phyloP scores from a whole-genome alignment of 768 basidiomycete genomes.

The Pleurotus djamor region DNA sequence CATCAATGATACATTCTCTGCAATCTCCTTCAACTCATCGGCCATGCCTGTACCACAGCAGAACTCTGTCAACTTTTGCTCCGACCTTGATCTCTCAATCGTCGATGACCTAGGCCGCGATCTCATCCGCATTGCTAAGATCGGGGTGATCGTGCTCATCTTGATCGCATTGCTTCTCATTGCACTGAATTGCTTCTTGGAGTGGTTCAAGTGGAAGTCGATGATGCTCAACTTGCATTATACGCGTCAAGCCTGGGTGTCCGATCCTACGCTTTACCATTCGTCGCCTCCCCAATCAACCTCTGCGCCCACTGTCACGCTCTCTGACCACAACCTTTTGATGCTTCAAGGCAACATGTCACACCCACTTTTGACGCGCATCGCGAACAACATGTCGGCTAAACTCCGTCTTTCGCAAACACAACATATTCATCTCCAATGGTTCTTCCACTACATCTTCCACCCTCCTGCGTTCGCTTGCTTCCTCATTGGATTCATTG shows the following conservation, averaged over 20 bases:
- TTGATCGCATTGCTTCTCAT: conserved; percentile 72
- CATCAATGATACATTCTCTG: conserved; percentile 82
- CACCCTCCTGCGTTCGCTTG: conserved; percentile 89
- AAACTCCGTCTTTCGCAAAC: conserved; percentile 54
- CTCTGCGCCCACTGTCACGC: conserved; percentile 48
- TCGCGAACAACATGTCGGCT: conserved; percentile 52
- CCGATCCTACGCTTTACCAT: conserved; percentile 65
- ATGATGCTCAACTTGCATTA: conserved; percentile 63
- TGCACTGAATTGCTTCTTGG: conserved; percentile 69
- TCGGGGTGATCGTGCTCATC: conserved; percentile 75
- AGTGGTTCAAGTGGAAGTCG: conserved; percentile 87
- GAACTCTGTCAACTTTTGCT: conserved; percentile 73
- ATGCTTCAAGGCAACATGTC: conserved; percentile 65
- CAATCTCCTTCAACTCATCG: conserved; percentile 70
- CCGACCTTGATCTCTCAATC: conserved; percentile 74
- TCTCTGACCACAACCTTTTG: conserved; percentile 77
- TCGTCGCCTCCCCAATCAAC: conserved; percentile 21
- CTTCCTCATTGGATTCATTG: conserved; percentile 91
- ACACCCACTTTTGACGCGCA: conserved; percentile 73
- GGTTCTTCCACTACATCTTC: conserved; percentile 91
- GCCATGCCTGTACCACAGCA: conserved; percentile 75
- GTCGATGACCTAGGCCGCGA: conserved; percentile 84
- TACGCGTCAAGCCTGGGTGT: conserved; percentile 75
- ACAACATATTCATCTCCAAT: conserved; percentile 71
- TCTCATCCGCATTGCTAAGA: conserved; percentile 76